Evolutionary conservation across 1,284 basidiomycete species (phyloP), one percentile per base, ranked within the genome.

Genomic region (Ganoderma multipileum): DNA sequence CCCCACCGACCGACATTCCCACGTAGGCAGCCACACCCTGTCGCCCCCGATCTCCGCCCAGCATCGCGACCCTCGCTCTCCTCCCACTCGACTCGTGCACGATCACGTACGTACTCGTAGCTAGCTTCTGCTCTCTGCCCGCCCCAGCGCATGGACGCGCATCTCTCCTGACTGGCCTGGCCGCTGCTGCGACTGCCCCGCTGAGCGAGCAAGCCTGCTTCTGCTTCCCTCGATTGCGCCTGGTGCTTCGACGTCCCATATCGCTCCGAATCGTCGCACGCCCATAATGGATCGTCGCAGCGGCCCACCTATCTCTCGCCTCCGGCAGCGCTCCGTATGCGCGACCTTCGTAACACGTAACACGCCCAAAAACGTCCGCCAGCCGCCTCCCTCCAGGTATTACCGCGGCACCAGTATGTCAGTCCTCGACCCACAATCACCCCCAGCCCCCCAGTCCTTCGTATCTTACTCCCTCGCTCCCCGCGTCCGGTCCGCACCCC

Each of bases 341-440:
- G 16, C 26, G 23, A 28, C 14, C 38, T 28, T 61, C 60, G 4
- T 23, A 28, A 61, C 20, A 61, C 60, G 60, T 61, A 61, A 61
- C 60, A 61, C 41, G 39, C 60, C 39, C 26, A 42, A 60, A 33
- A 61, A 41, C 60, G 41, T 61, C 60, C 60, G 60, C 60, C 26
- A 16, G 16, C 50, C 50, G 14, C 14, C 50, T 28, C 50, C 50
- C 50, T 18, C 50, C 26, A 52, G 50, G 26, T 52, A 3, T 52
- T 52, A 18, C 52, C 52, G 30, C 52, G 52, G 28, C 0, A 11
- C 52, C 12, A 28, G 28, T 18, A 54, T 30, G 52, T 54, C 52
- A 30, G 14, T 54, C 52, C 52, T 30, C 14, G 28, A 30, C 52
- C 52, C 52, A 1, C 52, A 54, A 54, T 16, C 52, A 14, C 28